Evolutionary conservation across 2,329 filamentous ascomycete genomes (phyloP), one percentile per base, ranked within the genome.

Genomic region (Ceratocystis destructans): DNA sequence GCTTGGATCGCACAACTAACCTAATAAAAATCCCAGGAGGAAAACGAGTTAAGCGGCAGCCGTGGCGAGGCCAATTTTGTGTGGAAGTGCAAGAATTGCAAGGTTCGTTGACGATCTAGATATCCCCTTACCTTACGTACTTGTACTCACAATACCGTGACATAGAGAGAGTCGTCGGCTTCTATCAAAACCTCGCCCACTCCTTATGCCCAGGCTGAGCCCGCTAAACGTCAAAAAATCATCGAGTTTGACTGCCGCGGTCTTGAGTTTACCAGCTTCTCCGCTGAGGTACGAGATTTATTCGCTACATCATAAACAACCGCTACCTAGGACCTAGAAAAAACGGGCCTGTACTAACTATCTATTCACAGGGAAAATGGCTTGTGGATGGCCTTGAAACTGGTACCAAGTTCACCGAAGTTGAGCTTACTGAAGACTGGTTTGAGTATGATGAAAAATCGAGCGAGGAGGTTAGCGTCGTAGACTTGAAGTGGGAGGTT

Each of bases 81-180:
- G n/a, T 99, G 94, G 93, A 92, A 86, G 76, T 99, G 94, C 82
- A 96, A 95, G 77, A 93, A 94, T 74, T 99, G 94, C 86, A 95
- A 94, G 84, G 91, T 94, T 71, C 37, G 77, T 45, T 48, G 33
- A 17, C 53, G 7, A 45, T 37, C 20, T 57, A 7, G 17, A 48
- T 20, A 37, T 31, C 12, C 22, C 3, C 20, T 12, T n/a, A n/a
- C 31, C n/a, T 22, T 37, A 10, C 46, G 8, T 62, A 53, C 50
- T 66, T 46, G 53, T 37, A 3, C 20, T 20, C 31, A 12, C 17
- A 25, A 8, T 5, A 41, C 10, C 37, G 3, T 41, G 4, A 15
- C 12, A 25, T 70, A 92, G 89, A 82, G 89, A 75, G 89, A 94
- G 75, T 90, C 90, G 20, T 91, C 91, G 41, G 93, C 93, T 65